phyloP scores from a whole-genome alignment of 2,329 filamentous ascomycete species.

The Aspergillus sojae region DNA sequence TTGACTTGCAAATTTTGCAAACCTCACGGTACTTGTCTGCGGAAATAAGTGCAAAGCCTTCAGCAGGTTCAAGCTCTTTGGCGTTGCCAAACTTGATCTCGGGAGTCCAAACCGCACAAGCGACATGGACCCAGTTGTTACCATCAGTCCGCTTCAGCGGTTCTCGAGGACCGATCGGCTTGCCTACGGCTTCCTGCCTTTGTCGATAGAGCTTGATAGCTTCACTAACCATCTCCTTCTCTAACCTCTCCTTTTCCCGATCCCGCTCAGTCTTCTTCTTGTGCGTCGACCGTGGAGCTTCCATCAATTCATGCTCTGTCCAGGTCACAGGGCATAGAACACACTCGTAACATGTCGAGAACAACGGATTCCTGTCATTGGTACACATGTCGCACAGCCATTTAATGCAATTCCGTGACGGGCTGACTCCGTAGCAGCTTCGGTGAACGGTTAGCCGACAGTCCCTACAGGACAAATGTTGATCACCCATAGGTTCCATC shows the following conservation, averaged over 20 bases:
- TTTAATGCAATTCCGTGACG: constrained; percentile 68
- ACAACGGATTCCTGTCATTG: constrained; percentile 88
- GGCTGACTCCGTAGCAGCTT: constrained; percentile 86
- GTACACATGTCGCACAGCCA: constrained; percentile 96
- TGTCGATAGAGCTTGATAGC: constrained; percentile 80
- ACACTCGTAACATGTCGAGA: constrained; percentile 94
- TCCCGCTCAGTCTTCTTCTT: constrained; percentile 95
- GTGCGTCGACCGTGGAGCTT: constrained; percentile 74
- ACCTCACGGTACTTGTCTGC: constrained; percentile 71
- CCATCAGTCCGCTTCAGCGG: constrained; percentile 90
- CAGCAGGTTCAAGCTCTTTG: constrained; percentile 77
- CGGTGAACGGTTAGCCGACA: constrained; percentile 91
- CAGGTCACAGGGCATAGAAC: constrained; percentile 83
- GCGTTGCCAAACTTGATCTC: constrained; percentile 93
- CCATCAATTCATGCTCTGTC: constrained; percentile 81
- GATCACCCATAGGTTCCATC: constrained; percentile 70
- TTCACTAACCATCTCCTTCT: constrained; percentile 79
- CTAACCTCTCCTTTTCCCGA: constrained; percentile 80
- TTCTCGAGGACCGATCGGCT: constrained; percentile 82
- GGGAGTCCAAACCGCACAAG: constrained; percentile 86
- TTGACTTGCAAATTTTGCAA: constrained; percentile 82
- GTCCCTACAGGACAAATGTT: constrained; percentile 78
- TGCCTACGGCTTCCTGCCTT: constrained; percentile 80
- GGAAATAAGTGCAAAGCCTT: constrained; percentile 85
- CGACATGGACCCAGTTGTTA: constrained; percentile 98